Evolutionary conservation across 2,329 filamentous ascomycete genomes (phyloP), one percentile per base, ranked within the genome.

Genomic region (Neonectria sp.): DNA sequence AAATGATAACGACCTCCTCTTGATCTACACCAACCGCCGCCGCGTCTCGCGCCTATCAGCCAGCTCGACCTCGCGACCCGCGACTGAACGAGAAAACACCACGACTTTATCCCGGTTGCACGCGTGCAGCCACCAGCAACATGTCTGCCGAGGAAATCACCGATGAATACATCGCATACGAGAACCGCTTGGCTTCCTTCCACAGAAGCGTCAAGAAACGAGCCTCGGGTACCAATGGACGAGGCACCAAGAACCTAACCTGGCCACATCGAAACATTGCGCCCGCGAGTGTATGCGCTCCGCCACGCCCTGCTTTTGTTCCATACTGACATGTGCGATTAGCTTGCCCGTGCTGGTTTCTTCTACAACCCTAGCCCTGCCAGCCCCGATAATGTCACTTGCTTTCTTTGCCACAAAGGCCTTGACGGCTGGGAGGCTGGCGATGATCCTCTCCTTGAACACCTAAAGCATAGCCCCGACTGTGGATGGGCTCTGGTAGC

Each of bases 301-400:
- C 40, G 68, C 58, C 33, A 70, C 55, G 35, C 53, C 9, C 29
- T 43, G 52, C 40, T 31, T 60, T 29, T 48, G 21, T 51, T 5
- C 17, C 11, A 46, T 67, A 61, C 72, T 79, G 59, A 82, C 72
- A n/a, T 6, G 35, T 6, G 31, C 48, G 55, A 55, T 51, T 78
- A 97, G 93, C 91, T 99, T 75, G 95, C 96, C 5, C 90, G 89
- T 77, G 95, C 96, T 63, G 96, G 96, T 43, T 97, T 99, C 83
- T 96, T 92, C 82, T 98, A 94, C 82, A 89, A 91, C 68, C 95
- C 96, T 2, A 90, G 89, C 15, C 86, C 89, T 58, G 87, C 89
- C 53, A 93, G 91, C 76, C 91, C 91, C 43, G 96, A 99, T 80
- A 98, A 98, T 80, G 93, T 93, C 55, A 89, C 90, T 73, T 99